These are phyloP conservation scores for Colletotrichum sp. DNA, from an alignment of 2,329 filamentous ascomycete species.

Conservation along the genomic window DNA sequence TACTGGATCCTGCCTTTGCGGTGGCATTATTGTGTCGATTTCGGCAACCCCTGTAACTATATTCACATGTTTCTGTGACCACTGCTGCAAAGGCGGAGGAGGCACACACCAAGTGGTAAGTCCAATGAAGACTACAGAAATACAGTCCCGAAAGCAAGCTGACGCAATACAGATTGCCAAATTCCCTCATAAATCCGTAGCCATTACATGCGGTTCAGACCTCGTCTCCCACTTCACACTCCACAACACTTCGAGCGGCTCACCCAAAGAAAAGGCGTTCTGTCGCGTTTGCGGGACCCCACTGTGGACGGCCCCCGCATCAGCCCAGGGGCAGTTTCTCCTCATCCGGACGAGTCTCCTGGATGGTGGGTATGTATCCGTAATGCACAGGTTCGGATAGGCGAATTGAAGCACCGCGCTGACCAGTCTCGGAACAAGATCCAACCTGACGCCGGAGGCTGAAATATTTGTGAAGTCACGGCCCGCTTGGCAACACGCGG, in stretches of 20 bases:
- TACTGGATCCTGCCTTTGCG: conserved; percentile 19
- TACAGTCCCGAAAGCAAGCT: not conserved
- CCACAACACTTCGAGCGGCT: conserved; percentile 28
- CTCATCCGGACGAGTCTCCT: conserved; percentile 29
- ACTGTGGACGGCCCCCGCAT: conserved; percentile 30
- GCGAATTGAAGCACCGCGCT: conserved; percentile 2
- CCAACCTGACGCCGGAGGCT: not conserved
- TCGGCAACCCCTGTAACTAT: conserved; percentile 3
- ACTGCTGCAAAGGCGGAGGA: conserved; percentile 21
- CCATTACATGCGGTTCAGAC: not conserved
- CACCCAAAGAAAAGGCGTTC: conserved; percentile 29
- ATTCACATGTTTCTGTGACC: conserved; percentile 22
- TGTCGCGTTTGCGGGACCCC: conserved; percentile 29
- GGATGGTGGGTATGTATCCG: conserved; percentile 26
- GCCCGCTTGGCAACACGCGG: conserved; percentile 27
- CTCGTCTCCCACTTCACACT: conserved; percentile 24
- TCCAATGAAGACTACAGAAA: fast-evolving
- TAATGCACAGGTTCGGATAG: not conserved
- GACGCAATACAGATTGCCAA: conserved; percentile 28
- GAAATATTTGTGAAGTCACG: conserved; percentile 33
- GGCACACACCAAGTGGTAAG: conserved; percentile 20
- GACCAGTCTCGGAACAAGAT: conserved; percentile 21
- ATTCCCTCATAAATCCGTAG: conserved; percentile 24
- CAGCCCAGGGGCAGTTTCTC: conserved; percentile 27
- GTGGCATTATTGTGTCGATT: conserved; percentile 11